phyloP scores from a whole-genome alignment of 768 basidiomycete genomes.

The Phlebiopsis gigantea region DNA sequence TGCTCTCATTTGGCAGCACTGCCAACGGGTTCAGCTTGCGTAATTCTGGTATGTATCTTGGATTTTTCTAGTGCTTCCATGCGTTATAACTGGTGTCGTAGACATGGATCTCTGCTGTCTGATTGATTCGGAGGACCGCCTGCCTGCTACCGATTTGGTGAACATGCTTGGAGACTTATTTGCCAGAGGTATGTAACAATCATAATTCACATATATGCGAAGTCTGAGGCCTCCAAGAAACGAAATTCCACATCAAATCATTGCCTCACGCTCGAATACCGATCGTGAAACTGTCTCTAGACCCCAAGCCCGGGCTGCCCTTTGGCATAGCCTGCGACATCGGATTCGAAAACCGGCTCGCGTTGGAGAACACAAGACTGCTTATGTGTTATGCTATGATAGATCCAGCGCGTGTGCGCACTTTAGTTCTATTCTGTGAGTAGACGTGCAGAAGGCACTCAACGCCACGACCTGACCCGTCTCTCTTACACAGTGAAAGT shows the following conservation, averaged over 20 bases:
- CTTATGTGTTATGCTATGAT: slow-evolving; percentile 97
- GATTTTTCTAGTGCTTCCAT: background rate
- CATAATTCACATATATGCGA: background rate
- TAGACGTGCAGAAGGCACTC: slow-evolving; percentile 18
- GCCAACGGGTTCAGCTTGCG: slow-evolving; percentile 96
- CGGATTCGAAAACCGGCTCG: slow-evolving; percentile 95
- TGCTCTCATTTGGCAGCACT: slow-evolving; percentile 93
- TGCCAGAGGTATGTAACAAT: slow-evolving; percentile 68
- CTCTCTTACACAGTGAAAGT: slow-evolving; percentile 73
- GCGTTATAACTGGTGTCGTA: slow-evolving; percentile 24
- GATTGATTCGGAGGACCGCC: slow-evolving; percentile 80
- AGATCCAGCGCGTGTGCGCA: slow-evolving; percentile 89
- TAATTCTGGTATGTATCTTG: slow-evolving; percentile 69
- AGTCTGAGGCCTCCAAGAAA: slow-evolving; percentile 51
- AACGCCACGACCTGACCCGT: slow-evolving; percentile 41
- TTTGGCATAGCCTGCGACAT: slow-evolving; percentile 96
- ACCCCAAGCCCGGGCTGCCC: slow-evolving; percentile 76
- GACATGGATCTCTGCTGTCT: slow-evolving; percentile 99
- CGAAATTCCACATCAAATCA: slow-evolving; percentile 94
- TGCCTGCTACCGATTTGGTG: slow-evolving; percentile 84
- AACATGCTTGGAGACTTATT: slow-evolving; percentile 90
- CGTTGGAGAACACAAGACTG: slow-evolving; percentile 93
- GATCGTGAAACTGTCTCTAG: slow-evolving; percentile 93
- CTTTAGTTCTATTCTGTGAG: slow-evolving; percentile 94
- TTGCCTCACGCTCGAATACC: slow-evolving; percentile 96